These are phyloP conservation scores for Ilex asprella DNA, from an alignment of 257 asterid species.

Conservation along the genomic window DNA sequence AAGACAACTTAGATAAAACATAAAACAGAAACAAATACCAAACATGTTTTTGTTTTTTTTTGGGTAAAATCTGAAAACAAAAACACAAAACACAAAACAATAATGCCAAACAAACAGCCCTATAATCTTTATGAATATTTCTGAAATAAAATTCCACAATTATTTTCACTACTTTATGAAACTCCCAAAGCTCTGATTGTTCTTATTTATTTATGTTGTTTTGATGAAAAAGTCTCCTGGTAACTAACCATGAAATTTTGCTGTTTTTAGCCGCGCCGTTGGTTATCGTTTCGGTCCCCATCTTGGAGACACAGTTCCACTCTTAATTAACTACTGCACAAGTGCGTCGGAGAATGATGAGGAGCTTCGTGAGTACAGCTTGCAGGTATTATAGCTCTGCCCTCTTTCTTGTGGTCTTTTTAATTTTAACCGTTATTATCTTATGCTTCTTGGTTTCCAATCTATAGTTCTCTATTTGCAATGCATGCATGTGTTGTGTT, in stretches of 20 bases:
- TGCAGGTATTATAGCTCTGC: constrained; percentile 58
- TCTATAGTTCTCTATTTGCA: constrained; percentile 3
- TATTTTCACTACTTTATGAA: too few species aligned
- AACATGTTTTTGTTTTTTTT: too few species aligned
- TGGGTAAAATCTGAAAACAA: too few species aligned
- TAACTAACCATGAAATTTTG: constrained; percentile 9
- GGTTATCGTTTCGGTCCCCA: constrained; percentile 99
- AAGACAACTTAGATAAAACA: too few species aligned
- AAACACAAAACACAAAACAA: too few species aligned
- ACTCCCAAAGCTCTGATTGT: too few species aligned
- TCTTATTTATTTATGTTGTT: constrained; percentile 6
- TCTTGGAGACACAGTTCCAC: constrained; percentile 91
- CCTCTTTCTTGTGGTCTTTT: neutral
- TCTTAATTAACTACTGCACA: constrained; percentile 71
- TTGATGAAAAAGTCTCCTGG: neutral
- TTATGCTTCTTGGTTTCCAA: constrained; percentile 1
- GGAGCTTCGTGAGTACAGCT: constrained; percentile 95
- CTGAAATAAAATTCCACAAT: neutral
- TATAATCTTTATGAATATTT: neutral
- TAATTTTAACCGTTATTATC: neutral
- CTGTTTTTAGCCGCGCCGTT: constrained; percentile 78
- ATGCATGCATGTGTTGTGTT: constrained; percentile 1
- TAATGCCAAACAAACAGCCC: too few species aligned
- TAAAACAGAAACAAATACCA: too few species aligned
- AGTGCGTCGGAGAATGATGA: constrained; percentile 98